These are phyloP conservation scores for Raphanus hybrid DNA, from an alignment of 441 rosid species.

Conservation along the genomic window DNA sequence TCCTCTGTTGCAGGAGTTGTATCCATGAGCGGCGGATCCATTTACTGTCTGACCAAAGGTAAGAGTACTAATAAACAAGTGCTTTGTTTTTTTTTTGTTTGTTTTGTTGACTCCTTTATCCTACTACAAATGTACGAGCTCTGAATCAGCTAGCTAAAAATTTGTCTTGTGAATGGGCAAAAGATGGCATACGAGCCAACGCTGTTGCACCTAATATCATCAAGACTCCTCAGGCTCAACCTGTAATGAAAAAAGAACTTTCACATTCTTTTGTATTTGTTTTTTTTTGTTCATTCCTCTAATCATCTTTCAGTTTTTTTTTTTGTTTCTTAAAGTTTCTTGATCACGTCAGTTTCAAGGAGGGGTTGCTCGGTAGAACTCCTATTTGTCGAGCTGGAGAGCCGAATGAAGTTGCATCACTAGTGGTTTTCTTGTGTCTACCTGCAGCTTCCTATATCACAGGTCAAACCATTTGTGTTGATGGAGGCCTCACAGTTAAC, in stretches of 20 bases:
- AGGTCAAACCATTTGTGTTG: too few species aligned
- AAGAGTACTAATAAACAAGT: too few species aligned
- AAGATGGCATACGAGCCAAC: slow-evolving; percentile 38
- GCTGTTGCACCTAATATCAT: slow-evolving; percentile 35
- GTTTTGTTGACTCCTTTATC: background rate
- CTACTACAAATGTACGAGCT: slow-evolving; percentile 23
- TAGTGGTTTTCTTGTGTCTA: slow-evolving; percentile 72
- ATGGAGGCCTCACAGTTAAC: too few species aligned
- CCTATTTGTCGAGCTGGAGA: slow-evolving; percentile 75
- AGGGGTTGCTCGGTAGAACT: slow-evolving; percentile 6
- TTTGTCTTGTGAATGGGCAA: slow-evolving; percentile 43
- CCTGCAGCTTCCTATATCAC: slow-evolving; percentile 60
- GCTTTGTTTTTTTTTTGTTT: background rate
- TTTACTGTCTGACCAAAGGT: too few species aligned
- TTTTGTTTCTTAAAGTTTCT: slow-evolving; percentile 4
- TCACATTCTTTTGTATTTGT: slow-evolving; percentile 15
- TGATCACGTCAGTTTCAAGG: slow-evolving; percentile 9
- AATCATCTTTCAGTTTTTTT: background rate
- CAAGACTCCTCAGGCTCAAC: slow-evolving; percentile 18
- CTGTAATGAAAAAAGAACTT: slow-evolving; percentile 45
- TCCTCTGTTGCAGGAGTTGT: too few species aligned
- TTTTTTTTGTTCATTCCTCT: background rate
- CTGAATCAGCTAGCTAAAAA: slow-evolving; percentile 28
- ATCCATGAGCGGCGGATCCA: too few species aligned
- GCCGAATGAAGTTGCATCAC: slow-evolving; percentile 70